A percentile compares a stretch with the other conserved stretches of the same genome.
These are phyloP conservation scores for Blastocystis sp. DNA, from an alignment of 352 stramenopile species.

Conservation along the genomic window DNA sequence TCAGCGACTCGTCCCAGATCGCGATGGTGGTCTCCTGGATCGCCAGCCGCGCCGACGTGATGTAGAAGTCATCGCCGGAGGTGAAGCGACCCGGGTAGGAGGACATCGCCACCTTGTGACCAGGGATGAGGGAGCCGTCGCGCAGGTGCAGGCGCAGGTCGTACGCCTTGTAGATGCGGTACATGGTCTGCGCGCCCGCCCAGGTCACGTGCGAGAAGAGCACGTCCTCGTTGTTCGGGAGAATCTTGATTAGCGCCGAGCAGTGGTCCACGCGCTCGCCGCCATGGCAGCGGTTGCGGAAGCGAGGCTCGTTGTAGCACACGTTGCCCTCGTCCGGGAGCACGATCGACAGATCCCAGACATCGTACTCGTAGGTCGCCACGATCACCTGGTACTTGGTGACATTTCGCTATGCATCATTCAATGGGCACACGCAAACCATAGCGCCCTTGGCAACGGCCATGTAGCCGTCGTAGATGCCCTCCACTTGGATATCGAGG, in stretches of 20 bases:
- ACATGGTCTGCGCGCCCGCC: constrained; percentile 76
- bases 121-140: constrained; percentile 70
- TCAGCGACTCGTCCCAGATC: constrained; percentile 74
- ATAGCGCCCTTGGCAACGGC: constrained; percentile 67
- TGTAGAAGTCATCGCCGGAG: constrained; percentile 78
- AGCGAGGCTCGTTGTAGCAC: not conserved
- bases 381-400: constrained; percentile 76
- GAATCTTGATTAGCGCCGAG: constrained; percentile 76
- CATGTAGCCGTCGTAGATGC: constrained; percentile 68
- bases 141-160: constrained; percentile 71
- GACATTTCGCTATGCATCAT: constrained; percentile 75
- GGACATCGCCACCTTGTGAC: constrained; percentile 73
- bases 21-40: constrained; percentile 76
- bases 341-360: constrained; percentile 68
- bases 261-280: constrained; percentile 71
- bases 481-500: constrained; percentile 64
- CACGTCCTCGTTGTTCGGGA: constrained; percentile 75
- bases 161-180: constrained; percentile 78
- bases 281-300: constrained; percentile 44
- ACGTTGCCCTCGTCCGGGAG: constrained; percentile 32
- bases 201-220: constrained; percentile 77
- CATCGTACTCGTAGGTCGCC: constrained; percentile 70
- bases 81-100: constrained; percentile 77
- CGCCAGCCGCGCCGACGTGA: constrained; percentile 74
- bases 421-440: constrained; percentile 68